phyloP scores from a whole-genome alignment of 768 basidiomycete genomes.

The Saitozyma podzolica region DNA sequence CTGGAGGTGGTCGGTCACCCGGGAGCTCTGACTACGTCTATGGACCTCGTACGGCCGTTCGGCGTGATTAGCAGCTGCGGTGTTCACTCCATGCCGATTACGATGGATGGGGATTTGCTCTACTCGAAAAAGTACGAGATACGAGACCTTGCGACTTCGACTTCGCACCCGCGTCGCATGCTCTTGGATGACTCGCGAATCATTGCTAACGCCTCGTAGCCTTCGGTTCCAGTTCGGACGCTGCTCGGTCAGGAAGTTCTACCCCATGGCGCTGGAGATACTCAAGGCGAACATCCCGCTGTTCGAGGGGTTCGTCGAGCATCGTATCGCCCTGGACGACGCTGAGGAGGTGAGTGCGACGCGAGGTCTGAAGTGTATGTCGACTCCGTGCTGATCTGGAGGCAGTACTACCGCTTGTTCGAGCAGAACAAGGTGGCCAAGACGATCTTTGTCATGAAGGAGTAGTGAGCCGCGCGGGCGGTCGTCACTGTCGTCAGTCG shows the following conservation, averaged over 20 bases:
- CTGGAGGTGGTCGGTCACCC: conserved; percentile 52
- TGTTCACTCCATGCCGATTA: conserved; percentile 35
- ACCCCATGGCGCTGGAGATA: conserved; percentile 28
- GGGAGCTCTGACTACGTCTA: conserved; percentile 38
- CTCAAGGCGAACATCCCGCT: conserved; percentile 30
- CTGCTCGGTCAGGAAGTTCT: conserved; percentile 39
- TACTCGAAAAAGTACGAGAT: conserved; percentile 48
- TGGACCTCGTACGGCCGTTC: conserved; percentile 47
- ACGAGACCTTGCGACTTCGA: not conserved
- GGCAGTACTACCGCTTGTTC: conserved; percentile 47
- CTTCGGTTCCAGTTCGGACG: conserved; percentile 41
- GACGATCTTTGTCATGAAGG: conserved; percentile 40
- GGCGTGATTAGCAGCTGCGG: conserved; percentile 48
- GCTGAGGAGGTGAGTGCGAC: conserved; percentile 29
- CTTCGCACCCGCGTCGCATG: not conserved
- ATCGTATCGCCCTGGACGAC: conserved; percentile 30
- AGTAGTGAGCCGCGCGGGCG: not conserved
- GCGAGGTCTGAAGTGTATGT: not conserved
- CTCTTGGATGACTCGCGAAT: not conserved
- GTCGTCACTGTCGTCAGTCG: too few species aligned
- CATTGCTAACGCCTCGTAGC: conserved; percentile 19
- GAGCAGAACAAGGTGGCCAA: conserved; percentile 48
- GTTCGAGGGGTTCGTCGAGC: conserved; percentile 36
- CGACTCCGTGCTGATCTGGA: conserved; percentile 5
- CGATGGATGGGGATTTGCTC: conserved; percentile 28